Evolutionary conservation across 805 yeast species (phyloP).

Genomic region (Yamadazyma laniorum): DNA sequence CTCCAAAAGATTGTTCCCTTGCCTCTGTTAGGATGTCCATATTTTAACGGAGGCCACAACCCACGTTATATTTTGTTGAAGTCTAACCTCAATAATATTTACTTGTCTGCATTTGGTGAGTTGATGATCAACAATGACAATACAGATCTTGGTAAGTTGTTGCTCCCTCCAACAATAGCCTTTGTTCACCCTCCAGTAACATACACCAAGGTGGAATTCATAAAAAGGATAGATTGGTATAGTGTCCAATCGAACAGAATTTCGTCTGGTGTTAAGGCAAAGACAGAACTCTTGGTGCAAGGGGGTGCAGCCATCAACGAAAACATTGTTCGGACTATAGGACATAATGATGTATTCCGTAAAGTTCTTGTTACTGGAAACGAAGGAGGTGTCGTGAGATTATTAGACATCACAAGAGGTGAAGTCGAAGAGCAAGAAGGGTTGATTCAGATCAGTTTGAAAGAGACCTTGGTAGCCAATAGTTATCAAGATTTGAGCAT

Average conservation of each 20-base stretch:
- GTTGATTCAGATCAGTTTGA: conserved; percentile 32
- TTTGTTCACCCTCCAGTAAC: conserved; percentile 77
- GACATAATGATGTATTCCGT: conserved; percentile 42
- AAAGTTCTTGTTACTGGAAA: conserved; percentile 77
- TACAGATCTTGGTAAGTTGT: conserved; percentile 23
- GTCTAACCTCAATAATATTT: conserved; percentile 63
- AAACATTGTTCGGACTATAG: conserved; percentile 29
- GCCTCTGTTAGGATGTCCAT: conserved; percentile 53
- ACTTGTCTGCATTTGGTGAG: conserved; percentile 54
- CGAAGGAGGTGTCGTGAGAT: conserved; percentile 74
- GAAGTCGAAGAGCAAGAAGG: conserved; percentile 45
- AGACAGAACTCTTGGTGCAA: conserved; percentile 47
- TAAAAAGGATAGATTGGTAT: conserved; percentile 68
- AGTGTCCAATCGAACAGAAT: conserved; percentile 57
- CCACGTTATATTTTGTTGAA: conserved; percentile 64
- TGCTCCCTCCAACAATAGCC: conserved; percentile 79
- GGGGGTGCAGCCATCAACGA: conserved; percentile 77
- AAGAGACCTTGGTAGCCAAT: conserved; percentile 30
- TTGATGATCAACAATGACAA: conserved; percentile 17
- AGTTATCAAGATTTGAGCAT: conserved; percentile 31
- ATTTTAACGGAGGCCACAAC: conserved; percentile 75
- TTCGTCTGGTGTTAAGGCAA: conserved; percentile 39
- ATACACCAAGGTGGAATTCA: conserved; percentile 46
- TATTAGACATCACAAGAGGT: conserved; percentile 80
- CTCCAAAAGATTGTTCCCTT: conserved; percentile 31